phyloP scores from a whole-genome alignment of 331 rosid genomes.

The Malus hybrid region DNA sequence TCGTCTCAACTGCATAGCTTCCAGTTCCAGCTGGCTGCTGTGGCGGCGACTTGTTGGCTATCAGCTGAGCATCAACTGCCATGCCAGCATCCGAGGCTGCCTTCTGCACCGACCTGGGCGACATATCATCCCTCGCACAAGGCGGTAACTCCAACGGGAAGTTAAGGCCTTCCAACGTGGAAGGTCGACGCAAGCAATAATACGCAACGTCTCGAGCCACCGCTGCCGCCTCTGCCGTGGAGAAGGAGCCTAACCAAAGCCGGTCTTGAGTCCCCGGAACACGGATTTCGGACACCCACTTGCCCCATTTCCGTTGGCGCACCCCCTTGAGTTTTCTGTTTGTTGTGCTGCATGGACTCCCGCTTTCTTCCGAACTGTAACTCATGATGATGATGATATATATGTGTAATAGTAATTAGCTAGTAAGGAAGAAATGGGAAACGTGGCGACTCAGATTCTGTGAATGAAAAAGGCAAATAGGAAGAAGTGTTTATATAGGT shows the following conservation, averaged over 20 bases:
- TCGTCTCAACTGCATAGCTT: not conserved
- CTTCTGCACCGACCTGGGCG: constrained; percentile 69
- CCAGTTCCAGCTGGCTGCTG: not conserved
- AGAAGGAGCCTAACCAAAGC: constrained; percentile 74
- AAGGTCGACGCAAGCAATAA: constrained; percentile 46
- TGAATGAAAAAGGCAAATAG: not conserved
- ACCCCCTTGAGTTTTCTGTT: constrained; percentile 55
- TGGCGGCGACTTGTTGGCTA: not conserved
- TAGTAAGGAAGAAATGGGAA: not conserved
- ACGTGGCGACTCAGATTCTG: not conserved
- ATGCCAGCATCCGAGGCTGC: constrained; percentile 75
- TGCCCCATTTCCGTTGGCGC: constrained; percentile 83
- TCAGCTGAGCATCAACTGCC: constrained; percentile 66
- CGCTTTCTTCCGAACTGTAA: constrained; percentile 13
- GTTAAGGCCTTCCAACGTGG: constrained; percentile 47
- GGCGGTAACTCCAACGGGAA: constrained; percentile 44
- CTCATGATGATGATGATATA: constrained; percentile 22
- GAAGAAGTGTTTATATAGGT: constrained; percentile 12
- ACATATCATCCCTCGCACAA: constrained; percentile 24
- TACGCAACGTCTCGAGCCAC: constrained; percentile 78
- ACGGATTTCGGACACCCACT: constrained; percentile 89
- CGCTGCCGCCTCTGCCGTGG: constrained; percentile 68
- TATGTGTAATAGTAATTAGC: not conserved
- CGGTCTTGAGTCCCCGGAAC: constrained; percentile 67
- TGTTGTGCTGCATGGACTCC: not conserved